phyloP scores from a whole-genome alignment of 2,329 filamentous ascomycete genomes.

The Pseudonectria buxi region DNA sequence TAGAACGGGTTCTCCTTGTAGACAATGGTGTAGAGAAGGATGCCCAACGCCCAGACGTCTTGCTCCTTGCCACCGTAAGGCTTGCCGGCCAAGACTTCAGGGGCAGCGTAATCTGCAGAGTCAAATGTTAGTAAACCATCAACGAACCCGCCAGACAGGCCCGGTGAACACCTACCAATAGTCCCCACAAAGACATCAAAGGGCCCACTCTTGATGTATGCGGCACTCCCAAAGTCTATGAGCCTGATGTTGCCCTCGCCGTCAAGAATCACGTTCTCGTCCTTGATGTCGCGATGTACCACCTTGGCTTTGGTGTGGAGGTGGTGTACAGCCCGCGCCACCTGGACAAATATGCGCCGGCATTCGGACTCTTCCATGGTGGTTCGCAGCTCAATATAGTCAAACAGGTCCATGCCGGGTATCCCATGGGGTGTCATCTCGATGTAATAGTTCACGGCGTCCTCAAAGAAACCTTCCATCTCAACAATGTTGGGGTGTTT shows the following conservation, averaged over 20 bases:
- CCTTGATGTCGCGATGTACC: slow-evolving; percentile 97
- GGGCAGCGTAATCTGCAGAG: slow-evolving; percentile 84
- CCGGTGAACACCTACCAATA: slow-evolving; percentile 61
- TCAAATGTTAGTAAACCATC: slow-evolving; percentile 5
- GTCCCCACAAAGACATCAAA: slow-evolving; percentile 99
- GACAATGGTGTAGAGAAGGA: slow-evolving; percentile 94
- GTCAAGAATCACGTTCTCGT: slow-evolving; percentile 95
- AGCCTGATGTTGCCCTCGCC: slow-evolving; percentile 93
- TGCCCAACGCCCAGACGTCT: slow-evolving; percentile 96
- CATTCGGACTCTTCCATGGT: slow-evolving; percentile 97
- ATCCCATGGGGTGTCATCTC: slow-evolving; percentile 95
- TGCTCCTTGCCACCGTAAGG: slow-evolving; percentile 94
- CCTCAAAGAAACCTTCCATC: slow-evolving; percentile 69
- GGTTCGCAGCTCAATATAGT: slow-evolving; percentile 92
- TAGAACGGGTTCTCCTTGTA: slow-evolving; percentile 99
- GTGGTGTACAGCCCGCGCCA: slow-evolving; percentile 83
- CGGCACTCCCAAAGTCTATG: slow-evolving; percentile 96
- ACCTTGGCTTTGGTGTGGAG: slow-evolving; percentile 85
- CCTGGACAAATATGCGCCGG: slow-evolving; percentile 90
- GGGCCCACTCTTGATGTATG: slow-evolving; percentile 95
- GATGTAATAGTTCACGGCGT: slow-evolving; percentile 93
- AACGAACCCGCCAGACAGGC: slow-evolving; percentile 1
- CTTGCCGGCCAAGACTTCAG: slow-evolving; percentile 90
- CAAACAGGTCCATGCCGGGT: slow-evolving; percentile 96
- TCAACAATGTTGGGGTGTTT: slow-evolving; percentile 64